These are phyloP conservation scores for Aspergillus incahuasiensis DNA, from an alignment of 495 filamentous ascomycete species.

Conservation along the genomic window DNA sequence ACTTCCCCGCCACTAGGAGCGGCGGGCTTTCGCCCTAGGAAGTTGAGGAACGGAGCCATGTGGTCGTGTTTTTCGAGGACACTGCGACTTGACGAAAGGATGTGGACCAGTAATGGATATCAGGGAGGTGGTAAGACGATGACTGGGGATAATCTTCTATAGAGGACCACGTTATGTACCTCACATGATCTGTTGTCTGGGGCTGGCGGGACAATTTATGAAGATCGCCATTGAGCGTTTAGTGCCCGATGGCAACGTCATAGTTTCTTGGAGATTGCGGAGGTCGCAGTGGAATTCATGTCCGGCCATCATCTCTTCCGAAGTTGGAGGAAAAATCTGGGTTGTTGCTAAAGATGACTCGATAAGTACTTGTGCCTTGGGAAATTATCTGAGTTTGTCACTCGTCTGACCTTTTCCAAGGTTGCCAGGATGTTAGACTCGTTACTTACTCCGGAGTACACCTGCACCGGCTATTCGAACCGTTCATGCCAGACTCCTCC, in stretches of 20 bases:
- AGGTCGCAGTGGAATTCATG: background rate
- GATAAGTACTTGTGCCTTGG: no score
- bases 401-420: background rate
- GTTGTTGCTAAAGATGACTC: background rate
- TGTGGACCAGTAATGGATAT: background rate
- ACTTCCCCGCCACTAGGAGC: slow-evolving; percentile 37
- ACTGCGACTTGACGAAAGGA: background rate
- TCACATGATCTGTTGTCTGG: slow-evolving; percentile 27
- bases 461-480: no score
- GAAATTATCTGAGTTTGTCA: no score
- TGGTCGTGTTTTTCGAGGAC: slow-evolving; percentile 10
- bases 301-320: background rate
- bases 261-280: background rate
- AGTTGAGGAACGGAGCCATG: slow-evolving; percentile 75
- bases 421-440: background rate
- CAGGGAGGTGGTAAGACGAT: slow-evolving; percentile 6
- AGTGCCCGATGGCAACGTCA: slow-evolving; percentile 7
- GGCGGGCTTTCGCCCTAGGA: slow-evolving; percentile 58
- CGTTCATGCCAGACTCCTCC: no score
- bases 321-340: background rate
- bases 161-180: slow-evolving; percentile 12
- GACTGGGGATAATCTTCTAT: background rate
- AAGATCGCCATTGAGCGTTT: slow-evolving; percentile 1
- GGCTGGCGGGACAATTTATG: slow-evolving; percentile 20
- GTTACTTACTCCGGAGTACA: no score